phyloP scores from a whole-genome alignment of 2,329 filamentous ascomycete genomes.

The Fusarium incarnatum region DNA sequence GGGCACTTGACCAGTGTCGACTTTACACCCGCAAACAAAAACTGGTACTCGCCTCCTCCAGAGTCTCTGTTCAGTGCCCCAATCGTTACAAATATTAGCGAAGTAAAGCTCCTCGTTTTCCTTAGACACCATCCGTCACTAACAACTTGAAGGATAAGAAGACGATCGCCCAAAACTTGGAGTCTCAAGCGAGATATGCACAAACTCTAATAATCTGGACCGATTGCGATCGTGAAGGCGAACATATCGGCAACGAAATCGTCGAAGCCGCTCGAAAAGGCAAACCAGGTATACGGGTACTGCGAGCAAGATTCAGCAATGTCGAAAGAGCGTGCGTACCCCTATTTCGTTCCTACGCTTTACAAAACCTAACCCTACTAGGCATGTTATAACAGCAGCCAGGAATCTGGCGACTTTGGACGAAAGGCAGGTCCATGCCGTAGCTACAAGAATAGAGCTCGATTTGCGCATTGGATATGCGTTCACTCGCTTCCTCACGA shows the following conservation, averaged over 20 bases:
- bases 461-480: slow-evolving; percentile 92
- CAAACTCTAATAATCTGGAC: slow-evolving; percentile 94
- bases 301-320: slow-evolving; percentile 93
- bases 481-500: slow-evolving; percentile 89
- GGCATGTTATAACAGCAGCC: slow-evolving; percentile 88
- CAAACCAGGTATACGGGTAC: slow-evolving; percentile 81
- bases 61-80: slow-evolving; percentile 83
- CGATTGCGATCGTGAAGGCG: slow-evolving; percentile 96
- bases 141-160: slow-evolving; percentile 73
- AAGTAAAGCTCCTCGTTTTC: slow-evolving; percentile 61
- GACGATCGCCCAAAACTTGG: slow-evolving; percentile 85
- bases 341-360: background rate
- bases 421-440: slow-evolving; percentile 86
- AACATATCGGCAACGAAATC: slow-evolving; percentile 95
- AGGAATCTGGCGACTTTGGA: slow-evolving; percentile 82
- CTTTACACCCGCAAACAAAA: slow-evolving; percentile 78
- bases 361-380: slow-evolving; percentile 50
- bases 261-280: slow-evolving; percentile 80
- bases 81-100: slow-evolving; percentile 74
- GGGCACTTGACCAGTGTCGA: slow-evolving; percentile 88
- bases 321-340: slow-evolving; percentile 83
- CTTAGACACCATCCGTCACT: slow-evolving; percentile 2
- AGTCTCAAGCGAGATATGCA: slow-evolving; percentile 77
- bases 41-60: slow-evolving; percentile 85
- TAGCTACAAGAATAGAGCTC: slow-evolving; percentile 88